Evolutionary conservation across 345 rosid species (phyloP), one percentile per base, ranked within the genome.

Genomic region (Conringia planisiliqua): DNA sequence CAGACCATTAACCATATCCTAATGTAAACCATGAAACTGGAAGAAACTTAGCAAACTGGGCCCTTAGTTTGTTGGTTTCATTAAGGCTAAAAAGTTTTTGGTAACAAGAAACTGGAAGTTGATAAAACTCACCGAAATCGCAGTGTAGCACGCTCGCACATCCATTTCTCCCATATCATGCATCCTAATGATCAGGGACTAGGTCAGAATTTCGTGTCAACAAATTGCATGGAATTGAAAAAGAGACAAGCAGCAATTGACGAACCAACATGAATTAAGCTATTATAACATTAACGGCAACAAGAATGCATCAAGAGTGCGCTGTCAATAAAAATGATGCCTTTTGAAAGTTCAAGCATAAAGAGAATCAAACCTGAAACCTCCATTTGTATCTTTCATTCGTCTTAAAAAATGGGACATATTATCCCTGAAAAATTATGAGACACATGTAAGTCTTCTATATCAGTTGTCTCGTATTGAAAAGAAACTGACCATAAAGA

Each of bases 81-180:
- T 29, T 62, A 13, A 62, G 50, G 59, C 54, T 61, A 54, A 5
- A 36, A 24, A 35, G 30, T 16, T 16, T 16, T 54, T 30, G 54
- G 66, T 55, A 61, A 76, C 22, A 47, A 35, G n/a, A 64, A 29
- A 27, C 2, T 24, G 10, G 29, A 16, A 66, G 16, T 26, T 44
- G 60, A 12, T 18, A 36, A 61, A 58, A 73, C 92, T 72, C 82
- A 95, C 97, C 48, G 97, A 88, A 74, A 92, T 83, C n/a, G 97
- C 99, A 52, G 93, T 88, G 73, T 92, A 95, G 81, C 97, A 95
- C 26, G 99, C 96, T 52, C 99, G 93, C 47, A 88, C 93, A 81
- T 94, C 99, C 47, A 88, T 89, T 85, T 94, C 99, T 76, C 99
- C 99, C 65, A 65, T 88, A 66, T 88, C 92, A 85, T 95, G 99